Percentiles rank a stretch among this genome's conserved stretches.
Conservation (phyloP, 768 basidiomycete species). For the Boletales sp. region DNA sequence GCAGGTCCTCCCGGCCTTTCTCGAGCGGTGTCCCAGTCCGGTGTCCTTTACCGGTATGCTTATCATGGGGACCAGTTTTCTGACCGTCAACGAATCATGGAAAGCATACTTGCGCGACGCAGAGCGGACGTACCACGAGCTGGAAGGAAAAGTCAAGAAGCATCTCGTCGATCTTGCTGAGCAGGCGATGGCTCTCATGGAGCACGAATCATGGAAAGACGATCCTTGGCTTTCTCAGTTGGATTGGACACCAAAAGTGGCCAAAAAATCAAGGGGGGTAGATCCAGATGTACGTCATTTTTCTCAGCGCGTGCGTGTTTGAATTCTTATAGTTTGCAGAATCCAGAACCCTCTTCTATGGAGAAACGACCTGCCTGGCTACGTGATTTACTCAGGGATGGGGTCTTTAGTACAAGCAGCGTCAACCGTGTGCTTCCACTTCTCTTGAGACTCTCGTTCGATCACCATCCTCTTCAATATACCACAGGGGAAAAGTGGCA, state of each 20-base stretch:
- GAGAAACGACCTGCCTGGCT: conserved; percentile 54
- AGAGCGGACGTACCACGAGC: conserved; percentile 67
- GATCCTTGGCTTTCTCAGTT: conserved; percentile 88
- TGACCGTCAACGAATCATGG: conserved; percentile 91
- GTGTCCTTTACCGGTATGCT: conserved; percentile 90
- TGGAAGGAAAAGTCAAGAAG: conserved; percentile 59
- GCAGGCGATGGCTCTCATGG: conserved; percentile 48
- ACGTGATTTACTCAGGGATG: conserved; percentile 41
- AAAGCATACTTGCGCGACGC: conserved; percentile 75
- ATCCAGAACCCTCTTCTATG: background rate
- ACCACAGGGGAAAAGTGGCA: conserved; percentile 65
- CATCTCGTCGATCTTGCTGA: conserved; percentile 69
- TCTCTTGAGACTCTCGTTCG: conserved; percentile 60
- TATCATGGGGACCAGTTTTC: conserved; percentile 87
- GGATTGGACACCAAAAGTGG: conserved; percentile 91
- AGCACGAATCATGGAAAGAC: conserved; percentile 53
- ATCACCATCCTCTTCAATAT: conserved; percentile 58
- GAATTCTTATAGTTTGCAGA: conserved; percentile 5
- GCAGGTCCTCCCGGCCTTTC: conserved; percentile 76
- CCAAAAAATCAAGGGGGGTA: conserved; percentile 65
- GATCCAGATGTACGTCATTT: conserved; percentile 23
- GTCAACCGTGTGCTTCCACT: conserved; percentile 58
- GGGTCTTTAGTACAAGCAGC: conserved; percentile 36
- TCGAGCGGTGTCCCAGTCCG: conserved; percentile 82
- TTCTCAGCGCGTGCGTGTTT: background rate